Base-by-base conservation (phyloP, 176 grass and related monocot species). In the Zizania latifolia region DNA sequence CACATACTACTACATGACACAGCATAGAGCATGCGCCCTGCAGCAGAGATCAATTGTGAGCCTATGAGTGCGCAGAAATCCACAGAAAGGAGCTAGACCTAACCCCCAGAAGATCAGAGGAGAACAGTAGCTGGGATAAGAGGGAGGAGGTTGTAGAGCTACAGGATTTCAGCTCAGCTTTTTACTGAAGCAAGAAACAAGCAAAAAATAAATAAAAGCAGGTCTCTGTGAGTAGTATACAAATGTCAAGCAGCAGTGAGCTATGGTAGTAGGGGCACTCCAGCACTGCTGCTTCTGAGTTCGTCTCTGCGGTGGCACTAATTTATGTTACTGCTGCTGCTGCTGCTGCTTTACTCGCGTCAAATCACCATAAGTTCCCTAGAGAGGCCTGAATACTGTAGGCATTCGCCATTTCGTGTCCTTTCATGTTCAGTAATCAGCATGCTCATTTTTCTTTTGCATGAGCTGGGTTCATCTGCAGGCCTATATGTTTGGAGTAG, bases 281-380 rank as follows among this genome's bases (percentile, higher is more conserved):
- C n/a, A n/a, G n/a, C n/a, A n/a, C 35, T 63, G 40, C 48, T 35
- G 54, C 4, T 8, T 41, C 64, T 48, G 41, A 45, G 75, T 58
- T 70, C 30, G 33, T 15, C 13, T 81, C 56, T 66, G 85, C 21
- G 65, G 65, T 60, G 58, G 24, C 74, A 83, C 80, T 83, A 65
- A 57, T 83, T 83, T 87, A 58, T 71, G 78, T 22, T 78, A 81
- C 82, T 56, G 37, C 58, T 43, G n/a, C n/a, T n/a, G n/a, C n/a
- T n/a, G n/a, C n/a, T n/a, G 4, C 82, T 17, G 62, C 80, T 83
- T 87, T 83, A 61, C 80, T 74, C 80, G 27, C 68, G 68, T 87
- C 85, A 79, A 83, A 87, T 87, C 80, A 74, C 1, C 68, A 30
- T 87, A 79, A 83, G 74, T 83, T 87, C 60, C 79, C 79, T 61